Evolutionary conservation across 2,329 filamentous ascomycete species (phyloP).

Genomic region (Diaporthe ampelina): DNA sequence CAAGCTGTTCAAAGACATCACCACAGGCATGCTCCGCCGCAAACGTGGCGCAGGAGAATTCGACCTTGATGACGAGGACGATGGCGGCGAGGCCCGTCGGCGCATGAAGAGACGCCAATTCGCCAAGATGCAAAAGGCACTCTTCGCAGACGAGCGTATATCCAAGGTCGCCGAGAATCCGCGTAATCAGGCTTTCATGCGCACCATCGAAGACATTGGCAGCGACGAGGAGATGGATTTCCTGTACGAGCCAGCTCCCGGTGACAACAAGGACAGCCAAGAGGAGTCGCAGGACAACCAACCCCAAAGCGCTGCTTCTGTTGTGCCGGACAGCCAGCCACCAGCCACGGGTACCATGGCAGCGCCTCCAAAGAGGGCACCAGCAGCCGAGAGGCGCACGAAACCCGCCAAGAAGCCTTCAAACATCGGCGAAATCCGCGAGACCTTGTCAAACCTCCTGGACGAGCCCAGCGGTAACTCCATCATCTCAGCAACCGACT

Average conservation of each 20-base stretch:
- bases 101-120: constrained; percentile 90
- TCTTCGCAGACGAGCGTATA: constrained; percentile 90
- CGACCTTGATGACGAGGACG: constrained; percentile 91
- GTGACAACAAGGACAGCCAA: constrained; percentile 53
- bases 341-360: constrained; percentile 51
- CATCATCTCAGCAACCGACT: constrained; percentile 61
- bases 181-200: constrained; percentile 90
- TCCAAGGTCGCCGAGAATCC: constrained; percentile 91
- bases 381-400: constrained; percentile 74
- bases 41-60: constrained; percentile 83
- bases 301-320: constrained; percentile 49
- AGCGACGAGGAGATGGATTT: constrained; percentile 84
- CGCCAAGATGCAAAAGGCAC: constrained; percentile 89
- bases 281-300: constrained; percentile 53
- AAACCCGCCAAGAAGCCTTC: constrained; percentile 76
- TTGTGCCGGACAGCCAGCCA: constrained; percentile 67
- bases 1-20: constrained; percentile 93
- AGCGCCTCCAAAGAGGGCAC: constrained; percentile 62
- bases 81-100: constrained; percentile 82
- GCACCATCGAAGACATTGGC: constrained; percentile 87
- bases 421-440: constrained; percentile 83
- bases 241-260: constrained; percentile 61
- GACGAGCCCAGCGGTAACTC: constrained; percentile 74
- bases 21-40: constrained; percentile 86
- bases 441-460: constrained; percentile 86